Base-by-base conservation (phyloP, 306 rosid genomes). In the Vicia villosa region DNA sequence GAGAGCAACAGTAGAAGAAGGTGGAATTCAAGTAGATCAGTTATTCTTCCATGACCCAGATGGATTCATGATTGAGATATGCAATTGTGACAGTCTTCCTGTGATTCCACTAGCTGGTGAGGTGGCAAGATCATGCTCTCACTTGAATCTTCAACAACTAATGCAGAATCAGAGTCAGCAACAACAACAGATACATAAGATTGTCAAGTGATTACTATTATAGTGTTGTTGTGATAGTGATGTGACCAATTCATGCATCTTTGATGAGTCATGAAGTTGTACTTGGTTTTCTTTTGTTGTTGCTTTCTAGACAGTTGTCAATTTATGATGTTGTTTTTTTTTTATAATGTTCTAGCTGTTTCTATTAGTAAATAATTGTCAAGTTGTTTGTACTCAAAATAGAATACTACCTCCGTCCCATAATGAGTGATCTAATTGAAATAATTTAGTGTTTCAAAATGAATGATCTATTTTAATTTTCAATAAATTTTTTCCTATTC, bases 41-140 rank as follows among this genome's bases (percentile, higher is more conserved):
- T 41, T 94, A 5, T 94, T 94, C 58, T 94, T 94, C 71, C 99
- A 94, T 67, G 99, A 94, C 37, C 99, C 99, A 4, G 99, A 94
- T 74, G 99, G 95, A 0, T 94, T 94, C 83, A 94, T 94, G 99
- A 83, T 94, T 50, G 99, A 94, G 77, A 94, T 94, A 26, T 94
- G 99, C 68, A 80, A 94, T 50, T 94, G 99, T 24, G 99, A 91
- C 54, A 91, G 89, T 66, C 91, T 94, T 1, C 99, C 97, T 0
- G 97, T 91, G 56, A 51, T 94, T 6, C 99, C 99, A 8, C 34
- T 94, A 0, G 88, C 43, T 0, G 87, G 83, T 68, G 79, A 83
- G 8, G 56, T 83, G 26, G 70, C 79, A 10, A 69, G 78, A 36
- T 37, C 87, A 11, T 83, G 87, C 49, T 83, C 87, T 1, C 80